Conservation (phyloP, 75 land plant species). For the Cunninghamia lanceolata region DNA sequence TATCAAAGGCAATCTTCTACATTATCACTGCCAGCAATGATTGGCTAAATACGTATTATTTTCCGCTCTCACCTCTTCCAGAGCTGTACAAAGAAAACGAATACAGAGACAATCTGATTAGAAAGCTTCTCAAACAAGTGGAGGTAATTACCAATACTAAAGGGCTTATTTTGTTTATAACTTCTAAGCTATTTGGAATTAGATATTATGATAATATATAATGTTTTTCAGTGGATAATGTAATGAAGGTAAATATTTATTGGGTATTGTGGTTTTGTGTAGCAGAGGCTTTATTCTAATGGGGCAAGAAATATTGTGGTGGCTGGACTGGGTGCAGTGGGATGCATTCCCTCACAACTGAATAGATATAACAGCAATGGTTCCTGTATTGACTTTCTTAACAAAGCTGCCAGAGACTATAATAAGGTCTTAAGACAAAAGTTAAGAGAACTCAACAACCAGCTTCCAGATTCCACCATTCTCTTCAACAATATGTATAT, state of each 20-base stretch:
- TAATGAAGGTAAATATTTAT: background rate
- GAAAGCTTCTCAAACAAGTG: conserved; percentile 9
- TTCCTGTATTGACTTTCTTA: conserved; percentile 20
- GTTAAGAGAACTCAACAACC: conserved; percentile 11
- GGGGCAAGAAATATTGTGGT: conserved; percentile 39
- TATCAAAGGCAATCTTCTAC: conserved; percentile 15
- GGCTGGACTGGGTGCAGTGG: conserved; percentile 24
- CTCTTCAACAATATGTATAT: conserved; percentile 24
- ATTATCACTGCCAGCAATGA: conserved; percentile 30
- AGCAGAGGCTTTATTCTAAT: conserved; percentile 23
- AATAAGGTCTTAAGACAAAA: conserved; percentile 16
- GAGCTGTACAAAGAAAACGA: conserved; percentile 11
- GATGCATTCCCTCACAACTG: conserved; percentile 38
- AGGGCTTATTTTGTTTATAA: too few relatives aligned
- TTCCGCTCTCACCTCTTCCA: conserved; percentile 23
- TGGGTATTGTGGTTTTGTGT: background rate
- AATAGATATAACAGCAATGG: conserved; percentile 23
- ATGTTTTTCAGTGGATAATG: too few relatives aligned
- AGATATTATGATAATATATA: background rate
- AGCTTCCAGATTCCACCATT: conserved; percentile 17
- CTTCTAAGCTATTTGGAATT: background rate
- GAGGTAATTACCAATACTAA: conserved; percentile 8
- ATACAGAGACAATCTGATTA: conserved; percentile 13
- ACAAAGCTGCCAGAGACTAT: conserved; percentile 18
- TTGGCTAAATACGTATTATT: conserved; percentile 33